phyloP scores from a whole-genome alignment of 352 stramenopile species.

The Globisporangium perplexum region DNA sequence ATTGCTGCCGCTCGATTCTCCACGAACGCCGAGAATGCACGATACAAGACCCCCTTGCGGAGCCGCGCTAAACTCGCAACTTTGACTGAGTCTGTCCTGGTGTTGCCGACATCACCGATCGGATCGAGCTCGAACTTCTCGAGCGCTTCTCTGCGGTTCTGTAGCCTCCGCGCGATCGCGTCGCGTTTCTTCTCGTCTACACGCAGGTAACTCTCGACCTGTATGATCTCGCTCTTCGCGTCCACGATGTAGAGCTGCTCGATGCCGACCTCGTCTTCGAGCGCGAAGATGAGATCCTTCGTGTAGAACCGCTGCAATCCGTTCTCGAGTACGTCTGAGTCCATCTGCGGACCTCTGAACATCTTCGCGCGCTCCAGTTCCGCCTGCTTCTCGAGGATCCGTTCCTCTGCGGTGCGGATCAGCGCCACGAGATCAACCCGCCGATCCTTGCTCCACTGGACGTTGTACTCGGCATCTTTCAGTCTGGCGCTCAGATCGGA shows the following conservation, averaged over 20 bases:
- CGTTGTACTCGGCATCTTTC: conserved; percentile 66
- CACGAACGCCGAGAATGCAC: conserved; percentile 44
- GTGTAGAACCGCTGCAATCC: conserved; percentile 73
- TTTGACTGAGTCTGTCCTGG: conserved; percentile 2
- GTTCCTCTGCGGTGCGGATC: conserved; percentile 55
- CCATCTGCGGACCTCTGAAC: conserved; percentile 70
- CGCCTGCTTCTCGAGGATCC: conserved; percentile 75
- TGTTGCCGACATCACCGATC: conserved; percentile 2
- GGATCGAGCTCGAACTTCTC: conserved; percentile 43
- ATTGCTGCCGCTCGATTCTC: conserved; percentile 27
- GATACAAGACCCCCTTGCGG: conserved; percentile 33
- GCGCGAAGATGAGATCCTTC: conserved; percentile 58
- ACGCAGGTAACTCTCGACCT: conserved; percentile 66
- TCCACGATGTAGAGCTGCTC: conserved; percentile 84
- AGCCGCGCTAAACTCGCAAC: conserved; percentile 25
- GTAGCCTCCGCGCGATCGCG: conserved; percentile 24
- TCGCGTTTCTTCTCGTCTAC: conserved; percentile 41
- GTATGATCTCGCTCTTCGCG: conserved; percentile 62
- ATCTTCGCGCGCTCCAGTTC: conserved; percentile 63
- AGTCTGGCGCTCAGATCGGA: conserved; percentile 46
- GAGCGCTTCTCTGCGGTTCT: conserved; percentile 36
- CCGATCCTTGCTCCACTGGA: conserved; percentile 69
- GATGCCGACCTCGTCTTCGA: conserved; percentile 82
- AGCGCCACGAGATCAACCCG: conserved; percentile 64
- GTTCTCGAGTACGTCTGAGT: conserved; percentile 71